Base-by-base conservation (phyloP, 208 protist species). In the Trypanosoma cruzi region DNA sequence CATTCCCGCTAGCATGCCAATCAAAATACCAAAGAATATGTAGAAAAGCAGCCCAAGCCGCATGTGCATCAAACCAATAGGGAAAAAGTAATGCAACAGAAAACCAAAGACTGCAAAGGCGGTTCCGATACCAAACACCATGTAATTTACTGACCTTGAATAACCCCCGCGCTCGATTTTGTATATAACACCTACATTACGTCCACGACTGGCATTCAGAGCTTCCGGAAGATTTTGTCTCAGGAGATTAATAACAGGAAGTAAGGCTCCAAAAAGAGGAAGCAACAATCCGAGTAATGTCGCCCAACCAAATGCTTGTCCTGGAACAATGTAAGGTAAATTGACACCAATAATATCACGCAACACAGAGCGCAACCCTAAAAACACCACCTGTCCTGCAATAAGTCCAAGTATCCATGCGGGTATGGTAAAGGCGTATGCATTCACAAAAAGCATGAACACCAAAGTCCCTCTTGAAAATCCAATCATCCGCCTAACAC, bases 61-160 rank as follows among this genome's bases (percentile, higher is more conserved):
- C 62, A 93, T 84, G 10, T 71, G 69, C 11, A 99, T 40, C 0
- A 99, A 55, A 0, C 81, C 74, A 26, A 94, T 79, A 26, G 98
- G 98, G 24, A 99, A 89, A 10, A 98, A 44, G 68, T 97, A 98
- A 80, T 98, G 98, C 13, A 99, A 64, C 5, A 91, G 68, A 54
- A 96, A 87, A 14, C 95, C 93, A 58, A 94, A 86, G 24, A 84
- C 40, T 10, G 81, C 66, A 34, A 95, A 72, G 3, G 85, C 31
- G 0, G 83, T 11, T 28, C 90, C 94, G 46, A 97, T 68, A 24
- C 57, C 52, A 20, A 95, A 65, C 46, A 92, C 60, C 1, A 68
- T 63, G 8, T 73, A 77, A 40, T 64, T 82, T 22, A 90, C 63
- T 24, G 60, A 36, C 52, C 66, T 69, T 44, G 49, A 48, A 40